Evolutionary conservation across 2,329 filamentous ascomycete genomes (phyloP).

Genomic region (Colletotrichum melonis): DNA sequence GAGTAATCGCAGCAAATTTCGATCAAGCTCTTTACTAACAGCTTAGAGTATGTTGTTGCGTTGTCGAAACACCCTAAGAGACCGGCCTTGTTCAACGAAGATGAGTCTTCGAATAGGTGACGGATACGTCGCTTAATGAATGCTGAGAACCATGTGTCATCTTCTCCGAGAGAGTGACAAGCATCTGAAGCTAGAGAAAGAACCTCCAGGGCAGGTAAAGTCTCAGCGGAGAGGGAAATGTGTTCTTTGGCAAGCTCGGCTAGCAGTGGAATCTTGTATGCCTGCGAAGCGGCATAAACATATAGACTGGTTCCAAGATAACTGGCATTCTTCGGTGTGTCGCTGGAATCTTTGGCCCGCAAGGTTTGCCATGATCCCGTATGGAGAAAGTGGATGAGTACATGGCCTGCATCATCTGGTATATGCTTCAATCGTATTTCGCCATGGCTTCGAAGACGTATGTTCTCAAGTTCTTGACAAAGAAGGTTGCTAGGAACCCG

Average conservation of each 20-base stretch:
- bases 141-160: constrained; percentile 9
- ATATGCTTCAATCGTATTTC: neutral
- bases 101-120: neutral
- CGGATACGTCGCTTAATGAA: neutral
- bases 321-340: neutral
- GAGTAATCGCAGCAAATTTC: neutral
- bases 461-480: neutral
- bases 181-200: neutral
- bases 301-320: neutral
- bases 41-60: neutral
- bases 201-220: neutral
- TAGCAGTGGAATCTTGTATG: neutral
- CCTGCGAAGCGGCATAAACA: constrained; percentile 8
- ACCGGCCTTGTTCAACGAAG: neutral
- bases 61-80: constrained; percentile 3
- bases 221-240: neutral
- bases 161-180: neutral
- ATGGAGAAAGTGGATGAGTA: constrained; percentile 21
- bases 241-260: constrained; percentile 4
- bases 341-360: no score
- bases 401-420: constrained; percentile 12
- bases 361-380: constrained; percentile 23
- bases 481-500: neutral
- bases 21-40: constrained; percentile 6
- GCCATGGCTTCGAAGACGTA: neutral